Percentiles rank a stretch among this genome's conserved stretches.
phyloP scores from a whole-genome alignment of 768 basidiomycete species.

The Boletus barrowsii region DNA sequence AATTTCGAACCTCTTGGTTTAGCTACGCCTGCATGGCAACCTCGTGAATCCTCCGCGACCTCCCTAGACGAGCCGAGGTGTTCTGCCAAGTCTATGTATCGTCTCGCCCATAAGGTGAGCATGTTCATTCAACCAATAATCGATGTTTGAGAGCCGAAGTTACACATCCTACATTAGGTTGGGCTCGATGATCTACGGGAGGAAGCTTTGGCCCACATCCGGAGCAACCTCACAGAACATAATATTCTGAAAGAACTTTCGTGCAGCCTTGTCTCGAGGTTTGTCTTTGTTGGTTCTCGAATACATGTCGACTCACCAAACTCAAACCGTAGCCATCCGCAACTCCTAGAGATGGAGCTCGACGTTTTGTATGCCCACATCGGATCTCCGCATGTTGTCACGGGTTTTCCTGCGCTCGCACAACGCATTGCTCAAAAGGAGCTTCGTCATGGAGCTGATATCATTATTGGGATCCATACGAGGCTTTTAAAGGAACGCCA shows the following conservation, averaged over 20 bases:
- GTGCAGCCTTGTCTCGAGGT: constrained; percentile 19
- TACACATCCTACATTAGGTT: constrained; percentile 7
- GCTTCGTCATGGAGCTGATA: constrained; percentile 21
- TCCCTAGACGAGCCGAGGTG: constrained; percentile 19
- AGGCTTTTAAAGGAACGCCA: constrained; percentile 12
- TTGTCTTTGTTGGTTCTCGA: background rate
- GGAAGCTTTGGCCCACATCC: constrained; percentile 18
- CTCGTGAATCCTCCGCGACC: background rate
- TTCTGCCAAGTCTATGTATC: constrained; percentile 46
- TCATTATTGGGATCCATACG: constrained; percentile 20
- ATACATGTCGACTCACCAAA: background rate
- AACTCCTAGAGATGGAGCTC: constrained; percentile 24
- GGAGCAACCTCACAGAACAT: constrained; percentile 15
- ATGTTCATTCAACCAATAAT: background rate
- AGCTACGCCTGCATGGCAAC: no score
- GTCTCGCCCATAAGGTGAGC: constrained; percentile 38
- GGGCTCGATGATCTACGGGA: constrained; percentile 17
- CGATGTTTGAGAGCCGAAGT: background rate
- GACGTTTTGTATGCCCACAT: constrained; percentile 19
- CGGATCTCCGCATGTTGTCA: constrained; percentile 11
- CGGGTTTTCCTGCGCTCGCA: constrained; percentile 10
- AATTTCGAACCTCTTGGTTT: no score
- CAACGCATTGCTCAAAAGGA: constrained; percentile 15
- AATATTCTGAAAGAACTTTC: constrained; percentile 25
- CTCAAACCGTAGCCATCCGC: constrained; percentile 5